Evolutionary conservation across 2,329 filamentous ascomycete genomes (phyloP), one percentile per base, ranked within the genome.

Genomic region (Sclerotiophoma versabilis): DNA sequence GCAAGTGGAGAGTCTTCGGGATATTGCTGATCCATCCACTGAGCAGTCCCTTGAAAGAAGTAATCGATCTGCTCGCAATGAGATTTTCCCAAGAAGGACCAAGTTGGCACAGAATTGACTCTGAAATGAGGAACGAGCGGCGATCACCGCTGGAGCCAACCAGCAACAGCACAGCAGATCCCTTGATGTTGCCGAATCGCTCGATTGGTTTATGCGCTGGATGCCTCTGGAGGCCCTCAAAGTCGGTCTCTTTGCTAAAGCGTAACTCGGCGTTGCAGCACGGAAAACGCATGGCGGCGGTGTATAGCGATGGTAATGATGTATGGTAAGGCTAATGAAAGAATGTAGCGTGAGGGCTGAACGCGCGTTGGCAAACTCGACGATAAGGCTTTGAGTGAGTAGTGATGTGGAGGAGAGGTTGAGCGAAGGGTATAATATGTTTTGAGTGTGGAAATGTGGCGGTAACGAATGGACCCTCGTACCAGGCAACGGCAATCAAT

Each of bases 1-100:
- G 66, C 17, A 73, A 53, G 2, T 52, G 41, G 26, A 75, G 49
- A 22, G 64, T 59, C 27, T 27, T 57, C n/a, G 34, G 20, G 4
- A 15, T 19, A 17, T 22, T 27, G 23, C 32, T 10, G 11, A 46
- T 14, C 11, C 19, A 33, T 17, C 14, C 23, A 32, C 42, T 23
- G 42, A 34, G 29, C 3, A 32, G 33, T 22, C 15, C 14, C 19
- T 25, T 38, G 23, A 20, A 9, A 8, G 14, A n/a, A 5, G 5
- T 2, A 11, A 12, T 20, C 25, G 32, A 17, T 20, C 19, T n/a
- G 12, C 3, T 20, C 6, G 32, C 17, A 12, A 41, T 11, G 7
- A 56, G 36, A 4, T 12, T 20, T 15, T 15, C 19, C 46, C 41
- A 56, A 4, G 36, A 26, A 10, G 34, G 33, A 38, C 64, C 63